These are phyloP conservation scores for Aspergillus sp. DNA, from an alignment of 2,329 filamentous ascomycete genomes.

Conservation along the genomic window DNA sequence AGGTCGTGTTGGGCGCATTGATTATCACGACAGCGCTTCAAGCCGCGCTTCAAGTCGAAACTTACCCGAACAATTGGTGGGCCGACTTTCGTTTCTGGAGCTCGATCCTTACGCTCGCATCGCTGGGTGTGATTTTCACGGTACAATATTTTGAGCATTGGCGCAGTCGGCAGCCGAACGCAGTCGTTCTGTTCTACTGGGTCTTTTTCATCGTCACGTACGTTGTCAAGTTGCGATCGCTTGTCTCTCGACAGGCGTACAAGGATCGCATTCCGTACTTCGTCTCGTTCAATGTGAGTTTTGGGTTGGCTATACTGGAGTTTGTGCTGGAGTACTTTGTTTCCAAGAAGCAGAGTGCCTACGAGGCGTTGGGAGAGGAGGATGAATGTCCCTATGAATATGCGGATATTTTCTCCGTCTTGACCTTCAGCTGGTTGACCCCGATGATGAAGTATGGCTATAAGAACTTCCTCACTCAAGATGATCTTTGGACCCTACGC, in stretches of 20 bases:
- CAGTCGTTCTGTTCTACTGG: conserved; percentile 88
- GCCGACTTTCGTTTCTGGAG: conserved; percentile 84
- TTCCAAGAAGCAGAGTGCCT: conserved; percentile 67
- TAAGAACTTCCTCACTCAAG: conserved; percentile 82
- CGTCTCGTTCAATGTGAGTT: conserved; percentile 63
- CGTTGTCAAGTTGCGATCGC: conserved; percentile 75
- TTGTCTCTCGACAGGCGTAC: conserved; percentile 71
- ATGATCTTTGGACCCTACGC: conserved; percentile 89
- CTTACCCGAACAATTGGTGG: conserved; percentile 63
- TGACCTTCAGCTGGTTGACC: conserved; percentile 98
- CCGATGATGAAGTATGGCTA: conserved; percentile 95
- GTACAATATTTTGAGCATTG: conserved; percentile 84
- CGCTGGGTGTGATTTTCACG: conserved; percentile 65
- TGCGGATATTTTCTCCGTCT: conserved; percentile 82
- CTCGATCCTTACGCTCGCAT: conserved; percentile 63
- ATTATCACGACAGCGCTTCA: conserved; percentile 64
- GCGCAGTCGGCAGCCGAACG: conserved; percentile 76
- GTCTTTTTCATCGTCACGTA: conserved; percentile 73
- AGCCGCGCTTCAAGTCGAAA: conserved; percentile 66
- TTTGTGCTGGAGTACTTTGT: conserved; percentile 80
- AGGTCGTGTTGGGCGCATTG: conserved; percentile 61
- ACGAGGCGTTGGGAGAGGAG: conserved; percentile 58
- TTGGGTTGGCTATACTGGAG: conserved; percentile 62
- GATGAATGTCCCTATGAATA: conserved; percentile 75
- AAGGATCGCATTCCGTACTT: conserved; percentile 65